phyloP scores from a whole-genome alignment of 805 yeast species.

The Kazachstania martiniae region DNA sequence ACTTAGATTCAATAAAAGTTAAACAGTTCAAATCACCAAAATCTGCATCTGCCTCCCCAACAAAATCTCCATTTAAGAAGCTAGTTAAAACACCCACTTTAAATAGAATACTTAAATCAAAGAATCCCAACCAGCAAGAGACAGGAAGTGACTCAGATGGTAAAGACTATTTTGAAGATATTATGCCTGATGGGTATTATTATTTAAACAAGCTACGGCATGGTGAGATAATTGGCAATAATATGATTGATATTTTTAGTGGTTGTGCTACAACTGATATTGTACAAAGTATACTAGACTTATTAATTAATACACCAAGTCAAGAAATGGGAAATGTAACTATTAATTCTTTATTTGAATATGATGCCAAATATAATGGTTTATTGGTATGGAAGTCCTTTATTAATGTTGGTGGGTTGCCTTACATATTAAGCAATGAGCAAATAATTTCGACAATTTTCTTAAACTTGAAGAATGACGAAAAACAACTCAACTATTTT shows the following conservation, averaged over 20 bases:
- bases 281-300: constrained; percentile 6
- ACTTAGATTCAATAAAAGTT: constrained; percentile 7
- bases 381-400: constrained; percentile 14
- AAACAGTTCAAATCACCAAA: no score
- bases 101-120: no score
- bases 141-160: no score
- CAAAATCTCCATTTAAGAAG: no score
- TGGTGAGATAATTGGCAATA: not conserved
- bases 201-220: constrained; percentile 3
- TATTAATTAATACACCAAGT: constrained; percentile 1
- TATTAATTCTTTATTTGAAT: constrained; percentile 10
- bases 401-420: constrained; percentile 19
- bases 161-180: not conserved
- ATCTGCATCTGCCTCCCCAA: not conserved
- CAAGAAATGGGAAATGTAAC: constrained; percentile 1
- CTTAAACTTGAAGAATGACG: not conserved
- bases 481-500: not conserved
- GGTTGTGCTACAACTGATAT: constrained; percentile 10
- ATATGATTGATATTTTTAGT: constrained; percentile 1
- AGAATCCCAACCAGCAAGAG: no score
- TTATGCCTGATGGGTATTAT: constrained; percentile 2
- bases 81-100: no score
- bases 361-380: constrained; percentile 13
- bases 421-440: constrained; percentile 9
- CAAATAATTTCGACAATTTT: constrained; percentile 2